Percentiles rank a stretch among this genome's conserved stretches.
These are phyloP conservation scores for Pestalotiopsis sp. DNA, from an alignment of 2,329 filamentous ascomycete genomes.

Conservation along the genomic window DNA sequence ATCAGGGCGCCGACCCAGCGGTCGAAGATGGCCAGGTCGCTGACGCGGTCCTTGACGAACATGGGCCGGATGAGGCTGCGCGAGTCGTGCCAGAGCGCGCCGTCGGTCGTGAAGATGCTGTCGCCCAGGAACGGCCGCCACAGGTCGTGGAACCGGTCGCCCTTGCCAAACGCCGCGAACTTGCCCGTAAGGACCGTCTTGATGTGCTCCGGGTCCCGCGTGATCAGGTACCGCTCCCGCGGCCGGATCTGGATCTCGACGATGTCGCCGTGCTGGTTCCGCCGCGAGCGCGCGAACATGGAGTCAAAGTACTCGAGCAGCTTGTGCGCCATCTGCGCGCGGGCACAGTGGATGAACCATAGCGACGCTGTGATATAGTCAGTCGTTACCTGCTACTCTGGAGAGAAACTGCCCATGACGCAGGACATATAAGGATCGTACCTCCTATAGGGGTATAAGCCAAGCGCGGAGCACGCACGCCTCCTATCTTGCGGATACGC, in stretches of 20 bases:
- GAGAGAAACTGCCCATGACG: no score
- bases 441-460: constrained; percentile 36
- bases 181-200: constrained; percentile 58
- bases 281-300: constrained; percentile 28
- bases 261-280: constrained; percentile 33
- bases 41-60: constrained; percentile 49
- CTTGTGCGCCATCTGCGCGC: constrained; percentile 31
- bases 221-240: constrained; percentile 42
- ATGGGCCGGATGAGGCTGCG: constrained; percentile 55
- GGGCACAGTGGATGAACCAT: constrained; percentile 29
- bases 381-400: no score
- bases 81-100: constrained; percentile 54
- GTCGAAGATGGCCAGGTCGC: constrained; percentile 59
- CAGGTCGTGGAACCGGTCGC: constrained; percentile 40
- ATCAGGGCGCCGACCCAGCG: constrained; percentile 60
- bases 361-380: constrained; percentile 11
- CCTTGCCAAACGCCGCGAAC: constrained; percentile 56
- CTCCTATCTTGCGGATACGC: constrained; percentile 32
- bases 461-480: constrained; percentile 32
- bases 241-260: constrained; percentile 37
- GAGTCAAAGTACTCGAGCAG: constrained; percentile 33
- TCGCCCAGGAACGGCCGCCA: constrained; percentile 53
- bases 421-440: constrained; percentile 16
- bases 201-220: constrained; percentile 57
- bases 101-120: constrained; percentile 58